Evolutionary conservation across 2,329 filamentous ascomycete species (phyloP).

Genomic region (Biscogniauxia marginata): DNA sequence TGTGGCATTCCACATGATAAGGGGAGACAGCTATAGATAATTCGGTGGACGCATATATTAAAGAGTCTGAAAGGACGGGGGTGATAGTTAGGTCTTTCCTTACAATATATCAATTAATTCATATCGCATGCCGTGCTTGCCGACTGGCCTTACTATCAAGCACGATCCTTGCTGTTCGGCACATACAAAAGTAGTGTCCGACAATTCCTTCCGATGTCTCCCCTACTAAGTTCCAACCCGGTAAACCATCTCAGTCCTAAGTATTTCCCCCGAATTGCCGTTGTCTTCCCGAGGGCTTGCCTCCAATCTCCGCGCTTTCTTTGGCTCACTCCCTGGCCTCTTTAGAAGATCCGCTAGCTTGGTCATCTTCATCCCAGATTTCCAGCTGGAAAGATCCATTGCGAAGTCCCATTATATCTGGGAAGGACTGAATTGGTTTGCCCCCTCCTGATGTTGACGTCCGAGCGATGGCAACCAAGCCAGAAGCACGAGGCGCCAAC

Average conservation of each 20-base stretch:
- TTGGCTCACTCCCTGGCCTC: neutral
- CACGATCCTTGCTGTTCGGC: neutral
- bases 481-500: constrained; percentile 14
- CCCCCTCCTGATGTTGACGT: constrained; percentile 10
- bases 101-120: neutral
- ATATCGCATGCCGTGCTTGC: neutral
- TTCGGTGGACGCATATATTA: neutral
- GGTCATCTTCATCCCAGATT: constrained; percentile 18
- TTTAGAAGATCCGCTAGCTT: neutral
- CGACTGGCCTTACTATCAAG: neutral
- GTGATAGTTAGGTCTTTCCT: neutral
- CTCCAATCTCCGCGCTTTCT: neutral
- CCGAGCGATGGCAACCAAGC: constrained; percentile 14
- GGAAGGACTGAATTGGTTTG: constrained; percentile 12
- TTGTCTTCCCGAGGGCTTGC: neutral
- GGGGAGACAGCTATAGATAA: neutral
- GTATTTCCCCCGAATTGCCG: neutral
- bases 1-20: neutral
- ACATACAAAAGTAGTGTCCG: neutral
- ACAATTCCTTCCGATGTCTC: neutral
- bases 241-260: neutral
- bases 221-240: neutral
- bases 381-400: constrained; percentile 24
- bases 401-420: constrained; percentile 9
- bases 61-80: no score